A percentile compares a stretch with the other conserved stretches of the same genome.
Conservation (phyloP, 1,139 yeast genomes). For the Candida dubliniensis region DNA sequence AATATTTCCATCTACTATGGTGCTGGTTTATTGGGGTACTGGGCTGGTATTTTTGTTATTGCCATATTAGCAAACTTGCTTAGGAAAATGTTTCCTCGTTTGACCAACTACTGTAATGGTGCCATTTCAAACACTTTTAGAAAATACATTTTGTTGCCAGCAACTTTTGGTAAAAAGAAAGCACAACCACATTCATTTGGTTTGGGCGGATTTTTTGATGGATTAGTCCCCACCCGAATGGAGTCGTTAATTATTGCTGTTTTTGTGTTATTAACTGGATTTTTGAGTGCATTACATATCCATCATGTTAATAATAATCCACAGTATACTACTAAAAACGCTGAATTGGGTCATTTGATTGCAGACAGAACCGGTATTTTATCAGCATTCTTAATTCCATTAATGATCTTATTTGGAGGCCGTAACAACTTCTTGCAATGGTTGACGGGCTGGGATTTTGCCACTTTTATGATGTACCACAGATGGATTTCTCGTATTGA, state of each 20-base stretch:
- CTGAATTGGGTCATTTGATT: conserved; percentile 18
- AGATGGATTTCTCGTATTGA: conserved; percentile 32
- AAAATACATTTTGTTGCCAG: conserved; percentile 32
- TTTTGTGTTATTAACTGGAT: conserved; percentile 46
- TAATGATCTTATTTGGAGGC: conserved; percentile 32
- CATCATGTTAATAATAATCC: conserved; percentile 24
- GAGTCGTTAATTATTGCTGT: conserved; percentile 29
- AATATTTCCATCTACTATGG: conserved; percentile 48
- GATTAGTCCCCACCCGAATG: conserved; percentile 27
- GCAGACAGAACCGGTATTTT: conserved; percentile 36
- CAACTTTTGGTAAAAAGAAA: conserved; percentile 25
- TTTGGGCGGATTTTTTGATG: conserved; percentile 19
- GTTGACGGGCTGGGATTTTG: conserved; percentile 28
- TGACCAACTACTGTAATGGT: conserved; percentile 4
- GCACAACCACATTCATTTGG: conserved; percentile 17
- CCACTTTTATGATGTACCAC: conserved; percentile 32
- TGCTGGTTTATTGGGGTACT: conserved; percentile 46
- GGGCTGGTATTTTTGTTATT: conserved; percentile 45
- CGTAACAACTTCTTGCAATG: conserved; percentile 34
- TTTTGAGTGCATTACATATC: conserved; percentile 31
- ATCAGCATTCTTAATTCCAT: conserved; percentile 25
- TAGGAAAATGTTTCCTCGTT: conserved; percentile 28
- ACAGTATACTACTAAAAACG: conserved; percentile 15
- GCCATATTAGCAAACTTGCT: conserved; percentile 39
- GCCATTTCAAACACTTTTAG: conserved; percentile 19